A percentile compares a stretch with the other conserved stretches of the same genome.
Evolutionary conservation across 495 filamentous ascomycete species (phyloP).

Genomic region (Aspergillus carlsbadensis): DNA sequence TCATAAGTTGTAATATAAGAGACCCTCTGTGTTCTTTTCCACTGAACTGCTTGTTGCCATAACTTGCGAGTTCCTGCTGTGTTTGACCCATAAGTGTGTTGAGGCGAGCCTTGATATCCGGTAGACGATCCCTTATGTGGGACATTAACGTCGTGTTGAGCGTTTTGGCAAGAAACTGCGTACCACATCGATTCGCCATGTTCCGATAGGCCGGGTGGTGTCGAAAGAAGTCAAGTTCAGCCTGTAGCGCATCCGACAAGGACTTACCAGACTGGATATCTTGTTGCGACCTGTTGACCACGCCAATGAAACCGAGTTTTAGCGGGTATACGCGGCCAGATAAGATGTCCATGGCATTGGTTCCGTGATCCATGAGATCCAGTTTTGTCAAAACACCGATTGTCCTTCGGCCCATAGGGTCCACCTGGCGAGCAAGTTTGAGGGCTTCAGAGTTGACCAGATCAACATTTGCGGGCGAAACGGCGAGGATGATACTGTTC

Average conservation of each 20-base stretch:
- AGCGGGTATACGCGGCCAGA: conserved; percentile 94
- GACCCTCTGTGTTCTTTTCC: conserved; percentile 96
- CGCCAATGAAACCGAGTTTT: conserved; percentile 96
- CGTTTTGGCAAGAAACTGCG: conserved; percentile 92
- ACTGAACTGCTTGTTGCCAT: conserved; percentile 96
- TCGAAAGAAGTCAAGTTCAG: conserved; percentile 93
- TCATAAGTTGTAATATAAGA: conserved; percentile 96
- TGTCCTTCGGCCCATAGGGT: conserved; percentile 89
- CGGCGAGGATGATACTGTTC: conserved; percentile 96
- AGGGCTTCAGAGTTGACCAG: conserved; percentile 98
- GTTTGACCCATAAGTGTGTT: conserved; percentile 99
- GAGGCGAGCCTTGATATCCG: conserved; percentile 95
- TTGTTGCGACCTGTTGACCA: conserved; percentile 97
- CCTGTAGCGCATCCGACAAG: conserved; percentile 81
- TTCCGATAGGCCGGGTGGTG: conserved; percentile 97
- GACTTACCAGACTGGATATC: conserved; percentile 96
- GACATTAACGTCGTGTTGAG: conserved; percentile 93
- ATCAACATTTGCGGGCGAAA: conserved; percentile 97
- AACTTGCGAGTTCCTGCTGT: conserved; percentile 96
- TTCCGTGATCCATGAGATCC: conserved; percentile 98
- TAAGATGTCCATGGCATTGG: conserved; percentile 95
- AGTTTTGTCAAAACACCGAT: conserved; percentile 98
- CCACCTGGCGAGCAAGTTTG: conserved; percentile 95
- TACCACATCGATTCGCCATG: conserved; percentile 91
- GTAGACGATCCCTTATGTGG: conserved; percentile 92